Evolutionary conservation across 2,329 filamentous ascomycete genomes (phyloP).

Genomic region (Xylaria sp.): DNA sequence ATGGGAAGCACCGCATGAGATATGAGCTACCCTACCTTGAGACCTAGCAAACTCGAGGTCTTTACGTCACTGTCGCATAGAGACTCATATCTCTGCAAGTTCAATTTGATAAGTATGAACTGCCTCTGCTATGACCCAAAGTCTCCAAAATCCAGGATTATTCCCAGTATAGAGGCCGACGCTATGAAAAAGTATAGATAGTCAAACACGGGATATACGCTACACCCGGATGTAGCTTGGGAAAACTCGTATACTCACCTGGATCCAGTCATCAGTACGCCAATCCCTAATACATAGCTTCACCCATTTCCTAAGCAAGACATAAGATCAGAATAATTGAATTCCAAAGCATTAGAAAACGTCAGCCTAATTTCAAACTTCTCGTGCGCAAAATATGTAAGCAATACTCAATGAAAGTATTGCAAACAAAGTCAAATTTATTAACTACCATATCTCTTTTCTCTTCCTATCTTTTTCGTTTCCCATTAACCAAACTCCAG

Average conservation of each 20-base stretch:
- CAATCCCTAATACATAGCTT: too few relatives aligned
- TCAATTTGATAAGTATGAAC: too few relatives aligned
- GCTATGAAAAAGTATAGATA: too few relatives aligned
- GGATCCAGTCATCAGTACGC: too few relatives aligned
- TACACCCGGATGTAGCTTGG: too few relatives aligned
- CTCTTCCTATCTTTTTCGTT: neutral
- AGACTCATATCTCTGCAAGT: neutral
- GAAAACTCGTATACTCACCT: too few relatives aligned
- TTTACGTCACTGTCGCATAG: neutral
- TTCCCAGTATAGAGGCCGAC: too few relatives aligned
- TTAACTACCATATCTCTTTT: slow-evolving; percentile 2
- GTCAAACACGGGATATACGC: too few relatives aligned
- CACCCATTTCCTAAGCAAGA: too few relatives aligned
- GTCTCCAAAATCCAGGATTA: too few relatives aligned
- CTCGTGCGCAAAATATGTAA: neutral
- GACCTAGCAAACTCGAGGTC: neutral
- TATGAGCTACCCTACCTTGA: neutral
- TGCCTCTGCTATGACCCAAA: too few relatives aligned
- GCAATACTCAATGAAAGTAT: neutral
- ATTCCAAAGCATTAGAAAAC: neutral
- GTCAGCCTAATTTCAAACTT: neutral
- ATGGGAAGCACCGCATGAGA: neutral
- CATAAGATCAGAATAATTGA: too few relatives aligned
- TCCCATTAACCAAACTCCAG: slow-evolving; percentile 9
- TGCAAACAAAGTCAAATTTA: neutral